These are phyloP conservation scores for Ascocoryne sarcoides DNA, from an alignment of 2,329 filamentous ascomycete genomes.

Conservation along the genomic window DNA sequence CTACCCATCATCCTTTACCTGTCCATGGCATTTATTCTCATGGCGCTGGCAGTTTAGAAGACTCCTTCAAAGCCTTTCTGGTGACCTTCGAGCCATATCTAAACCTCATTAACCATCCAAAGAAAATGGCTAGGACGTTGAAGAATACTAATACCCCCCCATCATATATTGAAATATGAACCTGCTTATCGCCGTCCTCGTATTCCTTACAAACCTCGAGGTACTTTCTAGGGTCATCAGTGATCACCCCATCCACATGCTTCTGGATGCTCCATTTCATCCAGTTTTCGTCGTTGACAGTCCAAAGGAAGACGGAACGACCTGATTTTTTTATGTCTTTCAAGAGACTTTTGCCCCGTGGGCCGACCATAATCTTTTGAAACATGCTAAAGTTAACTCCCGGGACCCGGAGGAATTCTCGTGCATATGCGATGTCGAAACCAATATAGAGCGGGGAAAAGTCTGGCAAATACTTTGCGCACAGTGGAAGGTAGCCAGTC, in stretches of 20 bases:
- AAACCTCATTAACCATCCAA: conserved; percentile 14
- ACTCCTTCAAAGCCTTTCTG: background rate
- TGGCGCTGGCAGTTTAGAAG: no score
- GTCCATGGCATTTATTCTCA: no score
- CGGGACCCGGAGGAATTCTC: conserved; percentile 58
- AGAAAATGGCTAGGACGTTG: conserved; percentile 10
- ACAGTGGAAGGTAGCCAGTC: conserved; percentile 59
- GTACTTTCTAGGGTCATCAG: conserved; percentile 68
- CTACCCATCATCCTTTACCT: no score
- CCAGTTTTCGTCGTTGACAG: conserved; percentile 66
- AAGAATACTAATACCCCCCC: background rate
- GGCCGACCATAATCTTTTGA: conserved; percentile 58
- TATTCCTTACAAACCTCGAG: conserved; percentile 45
- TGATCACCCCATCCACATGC: conserved; percentile 70
- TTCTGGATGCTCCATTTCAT: conserved; percentile 74
- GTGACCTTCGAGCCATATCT: conserved; percentile 15
- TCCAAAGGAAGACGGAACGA: conserved; percentile 70
- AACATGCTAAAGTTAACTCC: conserved; percentile 73
- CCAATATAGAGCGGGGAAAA: conserved; percentile 62
- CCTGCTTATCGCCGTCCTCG: conserved; percentile 19
- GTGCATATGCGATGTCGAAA: conserved; percentile 49
- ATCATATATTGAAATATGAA: conserved; percentile 1
- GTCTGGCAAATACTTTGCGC: conserved; percentile 50
- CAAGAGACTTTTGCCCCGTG: conserved; percentile 58
- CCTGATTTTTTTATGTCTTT: conserved; percentile 45